phyloP scores from a whole-genome alignment of 2,329 filamentous ascomycete species.

The Aspergillus ibericus region DNA sequence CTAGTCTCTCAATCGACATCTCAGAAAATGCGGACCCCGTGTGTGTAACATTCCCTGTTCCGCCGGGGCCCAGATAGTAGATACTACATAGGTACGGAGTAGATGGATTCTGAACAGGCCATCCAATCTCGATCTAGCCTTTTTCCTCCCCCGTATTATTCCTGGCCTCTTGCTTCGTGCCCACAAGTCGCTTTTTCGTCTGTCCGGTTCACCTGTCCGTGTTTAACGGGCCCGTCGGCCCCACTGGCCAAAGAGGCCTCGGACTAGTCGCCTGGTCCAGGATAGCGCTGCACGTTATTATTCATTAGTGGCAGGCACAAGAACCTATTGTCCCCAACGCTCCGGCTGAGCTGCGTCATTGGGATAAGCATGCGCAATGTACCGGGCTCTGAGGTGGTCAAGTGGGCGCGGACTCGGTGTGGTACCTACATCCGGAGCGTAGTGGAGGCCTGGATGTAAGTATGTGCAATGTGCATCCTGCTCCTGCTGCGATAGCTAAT shows the following conservation, averaged over 20 bases:
- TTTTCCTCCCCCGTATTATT: not conserved
- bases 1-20: constrained; percentile 10
- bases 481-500: not conserved
- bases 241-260: not conserved
- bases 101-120: constrained; percentile 7
- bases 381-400: not conserved
- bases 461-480: not conserved
- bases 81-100: no score
- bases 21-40: constrained; percentile 8
- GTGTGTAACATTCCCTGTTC: constrained; percentile 12
- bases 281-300: not conserved
- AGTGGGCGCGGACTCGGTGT: not conserved
- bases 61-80: not conserved
- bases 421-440: not conserved
- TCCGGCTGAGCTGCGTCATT: not conserved
- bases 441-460: not conserved
- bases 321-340: constrained; percentile 1
- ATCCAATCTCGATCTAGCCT: not conserved
- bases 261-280: constrained; percentile 2
- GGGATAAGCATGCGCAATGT: not conserved
- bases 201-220: not conserved
- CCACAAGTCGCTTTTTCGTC: not conserved
- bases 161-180: not conserved
- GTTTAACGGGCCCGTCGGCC: not conserved
- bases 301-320: constrained; percentile 5